Evolutionary conservation across 2,329 filamentous ascomycete species (phyloP), one percentile per base, ranked within the genome.

Genomic region (Trichoderma guizhouense): DNA sequence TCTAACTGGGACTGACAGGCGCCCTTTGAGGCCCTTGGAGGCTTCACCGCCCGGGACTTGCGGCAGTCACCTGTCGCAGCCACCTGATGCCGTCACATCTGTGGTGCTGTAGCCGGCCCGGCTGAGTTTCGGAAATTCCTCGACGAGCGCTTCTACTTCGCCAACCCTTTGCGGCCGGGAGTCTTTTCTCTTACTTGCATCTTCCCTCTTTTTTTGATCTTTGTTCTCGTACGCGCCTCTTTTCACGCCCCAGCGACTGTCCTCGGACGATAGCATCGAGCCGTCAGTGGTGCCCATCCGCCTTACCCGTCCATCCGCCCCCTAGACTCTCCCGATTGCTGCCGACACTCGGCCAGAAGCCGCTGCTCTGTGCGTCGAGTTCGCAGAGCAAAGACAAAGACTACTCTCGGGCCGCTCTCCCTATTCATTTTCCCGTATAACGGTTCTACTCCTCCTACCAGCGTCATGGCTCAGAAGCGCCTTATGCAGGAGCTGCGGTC

Each of bases 401-500:
- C n/a, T 5, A 60, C 15, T n/a, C 28, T 5, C 3, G 28, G n/a
- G 2, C 43, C 5, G 1, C n/a, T 51, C 43, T 21, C 2, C 43
- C 1, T 0, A 11, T 51, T 12, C n/a, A 21, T 51, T 47, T 30
- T 24, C 57, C 14, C 21, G 2, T 32, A 55, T 26, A 11, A 51
- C n/a, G 2, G n/a, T 51, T 51, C n/a, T 30, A 39, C n/a, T 21
- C 9, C 9, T 6, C 21, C n/a, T 53, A 28, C 32, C 73, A 36
- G 60, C 74, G 79, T 68, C 74, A 86, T 86, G 84, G 84, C 83
- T 30, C 81, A 95, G 82, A 91, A 93, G 78, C 92, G 97, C 66
- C 87, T 98, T 71, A 94, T 97, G 92, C 92, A 92, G 76, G 95
- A 98, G 86, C 90, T 93, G 84, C 92, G 92, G 81, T 86, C 89